Evolutionary conservation across 1,284 basidiomycete genomes (phyloP).

Genomic region (Rhodotorula sp.): DNA sequence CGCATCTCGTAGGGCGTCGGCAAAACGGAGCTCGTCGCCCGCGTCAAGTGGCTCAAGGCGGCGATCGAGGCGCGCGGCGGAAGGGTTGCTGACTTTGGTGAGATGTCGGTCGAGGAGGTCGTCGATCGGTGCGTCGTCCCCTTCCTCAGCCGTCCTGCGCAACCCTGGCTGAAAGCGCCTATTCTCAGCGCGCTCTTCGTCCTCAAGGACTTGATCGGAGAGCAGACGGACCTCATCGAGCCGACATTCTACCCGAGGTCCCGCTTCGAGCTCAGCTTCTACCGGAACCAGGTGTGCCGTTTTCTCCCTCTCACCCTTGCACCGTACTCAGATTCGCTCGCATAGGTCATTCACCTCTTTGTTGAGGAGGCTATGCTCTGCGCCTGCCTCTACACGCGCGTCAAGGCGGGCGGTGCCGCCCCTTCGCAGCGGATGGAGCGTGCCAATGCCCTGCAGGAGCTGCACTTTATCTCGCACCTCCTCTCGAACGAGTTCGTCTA

Average conservation of each 20-base stretch:
- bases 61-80: slow-evolving; percentile 50
- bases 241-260: slow-evolving; percentile 49
- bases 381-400: slow-evolving; percentile 47
- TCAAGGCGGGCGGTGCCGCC: slow-evolving; percentile 51
- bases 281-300: slow-evolving; percentile 50
- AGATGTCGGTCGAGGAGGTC: slow-evolving; percentile 37
- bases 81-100: slow-evolving; percentile 50
- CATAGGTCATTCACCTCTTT: slow-evolving; percentile 42
- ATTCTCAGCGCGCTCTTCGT: slow-evolving; percentile 48
- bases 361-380: slow-evolving; percentile 36
- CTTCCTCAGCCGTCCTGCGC: no score
- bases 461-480: slow-evolving; percentile 49
- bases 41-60: slow-evolving; percentile 49
- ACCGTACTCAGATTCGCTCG: neutral
- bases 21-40: slow-evolving; percentile 48
- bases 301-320: no score
- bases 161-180: fast-evolving
- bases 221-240: slow-evolving; percentile 49
- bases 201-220: slow-evolving; percentile 50
- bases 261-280: slow-evolving; percentile 52
- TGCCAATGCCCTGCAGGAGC: slow-evolving; percentile 44
- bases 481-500: slow-evolving; percentile 53
- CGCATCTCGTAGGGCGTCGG: slow-evolving; percentile 47
- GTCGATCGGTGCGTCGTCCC: slow-evolving; percentile 31
- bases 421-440: slow-evolving; percentile 49